Conservation (phyloP, 192 early-diverging fungal species). For the Thamnidium elegans region DNA sequence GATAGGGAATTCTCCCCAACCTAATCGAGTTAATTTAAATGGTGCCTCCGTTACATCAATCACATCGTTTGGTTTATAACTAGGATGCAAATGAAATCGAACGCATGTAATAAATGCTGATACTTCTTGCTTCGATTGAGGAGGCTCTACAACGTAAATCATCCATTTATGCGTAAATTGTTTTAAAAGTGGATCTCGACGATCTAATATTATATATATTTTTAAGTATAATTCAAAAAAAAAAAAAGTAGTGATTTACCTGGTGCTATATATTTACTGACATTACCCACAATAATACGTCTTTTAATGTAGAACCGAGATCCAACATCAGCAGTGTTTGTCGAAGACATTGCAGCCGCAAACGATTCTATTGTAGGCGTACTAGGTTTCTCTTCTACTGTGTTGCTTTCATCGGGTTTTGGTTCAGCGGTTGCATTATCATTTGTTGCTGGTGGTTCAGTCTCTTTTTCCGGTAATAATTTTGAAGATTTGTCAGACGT, state of each 20-base stretch:
- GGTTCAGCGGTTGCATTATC: neutral
- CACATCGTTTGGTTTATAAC: constrained; percentile 86
- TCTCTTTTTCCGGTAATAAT: constrained; percentile 12
- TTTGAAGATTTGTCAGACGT: constrained; percentile 1
- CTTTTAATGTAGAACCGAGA: constrained; percentile 74
- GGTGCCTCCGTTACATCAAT: constrained; percentile 75
- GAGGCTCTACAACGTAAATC: constrained; percentile 74
- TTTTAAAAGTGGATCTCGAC: constrained; percentile 52
- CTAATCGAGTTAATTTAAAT: constrained; percentile 83
- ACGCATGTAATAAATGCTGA: constrained; percentile 73
- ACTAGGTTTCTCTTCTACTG: neutral
- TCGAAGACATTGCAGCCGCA: constrained; percentile 14
- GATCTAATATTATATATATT: constrained; percentile 33
- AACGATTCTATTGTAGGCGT: constrained; percentile 22
- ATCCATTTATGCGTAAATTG: constrained; percentile 88
- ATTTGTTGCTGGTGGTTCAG: neutral
- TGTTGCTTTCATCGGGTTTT: neutral
- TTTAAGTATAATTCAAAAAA: neutral
- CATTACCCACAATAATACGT: constrained; percentile 68
- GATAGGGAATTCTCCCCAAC: constrained; percentile 94
- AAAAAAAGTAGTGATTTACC: constrained; percentile 27
- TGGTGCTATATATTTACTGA: constrained; percentile 65
- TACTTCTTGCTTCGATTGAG: constrained; percentile 41
- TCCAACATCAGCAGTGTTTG: constrained; percentile 39
- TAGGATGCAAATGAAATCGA: constrained; percentile 86